Conservation (phyloP, 78 protist genomes). For the Dictyostelium intermedium region DNA sequence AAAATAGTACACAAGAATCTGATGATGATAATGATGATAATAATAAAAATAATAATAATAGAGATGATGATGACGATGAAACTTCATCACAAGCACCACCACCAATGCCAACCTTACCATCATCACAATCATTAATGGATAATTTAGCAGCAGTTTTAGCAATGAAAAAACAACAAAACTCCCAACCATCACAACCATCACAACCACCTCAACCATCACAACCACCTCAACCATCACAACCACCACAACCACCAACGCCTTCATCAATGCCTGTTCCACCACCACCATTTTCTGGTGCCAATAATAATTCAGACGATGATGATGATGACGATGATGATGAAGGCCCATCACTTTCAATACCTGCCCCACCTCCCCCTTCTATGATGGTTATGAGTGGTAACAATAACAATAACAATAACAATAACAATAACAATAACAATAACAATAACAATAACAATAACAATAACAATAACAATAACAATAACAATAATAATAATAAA, state of each 20-base stretch:
- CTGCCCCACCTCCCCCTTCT: neutral
- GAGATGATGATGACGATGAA: neutral
- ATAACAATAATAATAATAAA: neutral
- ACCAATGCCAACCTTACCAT: conserved; percentile 4
- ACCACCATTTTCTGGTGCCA: neutral
- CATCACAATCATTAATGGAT: conserved; percentile 2
- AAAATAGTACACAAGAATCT: neutral
- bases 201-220: neutral
- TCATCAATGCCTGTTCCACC: conserved; percentile 3
- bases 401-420: neutral
- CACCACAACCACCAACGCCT: neutral
- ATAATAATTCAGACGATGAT: neutral
- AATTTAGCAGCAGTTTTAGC: neutral
- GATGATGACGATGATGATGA: conserved; percentile 5
- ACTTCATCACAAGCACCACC: conserved; percentile 26
- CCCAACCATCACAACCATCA: neutral
- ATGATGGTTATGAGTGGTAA: neutral
- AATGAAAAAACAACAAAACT: neutral
- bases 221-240: neutral
- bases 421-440: conserved; percentile 27
- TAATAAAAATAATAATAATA: neutral
- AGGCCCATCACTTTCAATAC: neutral
- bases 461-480: neutral
- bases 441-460: conserved; percentile 1
- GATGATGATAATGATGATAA: neutral